Evolutionary conservation across 192 early-diverging fungal species (phyloP).

Genomic region (Rhizophagus sp.): DNA sequence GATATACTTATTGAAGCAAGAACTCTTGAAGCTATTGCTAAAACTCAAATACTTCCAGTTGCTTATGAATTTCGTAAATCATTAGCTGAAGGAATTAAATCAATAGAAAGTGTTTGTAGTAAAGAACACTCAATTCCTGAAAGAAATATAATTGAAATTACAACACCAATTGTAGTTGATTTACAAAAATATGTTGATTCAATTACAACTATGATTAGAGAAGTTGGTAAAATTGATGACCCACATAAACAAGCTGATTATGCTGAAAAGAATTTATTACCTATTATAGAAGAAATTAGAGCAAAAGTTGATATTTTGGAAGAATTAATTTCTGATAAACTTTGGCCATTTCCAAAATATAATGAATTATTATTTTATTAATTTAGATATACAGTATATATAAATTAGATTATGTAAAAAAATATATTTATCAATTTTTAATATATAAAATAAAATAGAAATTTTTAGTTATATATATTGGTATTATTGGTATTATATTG

Average conservation of each 20-base stretch:
- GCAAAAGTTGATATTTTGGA: slow-evolving; percentile 75
- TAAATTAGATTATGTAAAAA: too few species aligned
- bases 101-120: slow-evolving; percentile 42
- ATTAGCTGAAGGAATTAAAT: slow-evolving; percentile 76
- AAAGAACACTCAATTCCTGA: slow-evolving; percentile 66
- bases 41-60: slow-evolving; percentile 86
- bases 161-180: slow-evolving; percentile 60
- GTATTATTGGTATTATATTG: too few species aligned
- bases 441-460: too few species aligned
- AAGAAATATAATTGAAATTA: slow-evolving; percentile 61
- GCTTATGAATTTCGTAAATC: slow-evolving; percentile 87
- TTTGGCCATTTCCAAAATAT: slow-evolving; percentile 98
- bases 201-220: slow-evolving; percentile 57
- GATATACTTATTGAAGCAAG: slow-evolving; percentile 92
- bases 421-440: too few species aligned
- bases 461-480: too few species aligned
- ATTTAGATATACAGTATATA: too few species aligned
- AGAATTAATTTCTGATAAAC: slow-evolving; percentile 82
- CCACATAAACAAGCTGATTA: slow-evolving; percentile 63
- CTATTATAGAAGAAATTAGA: slow-evolving; percentile 74
- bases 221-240: slow-evolving; percentile 62
- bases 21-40: slow-evolving; percentile 81
- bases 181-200: slow-evolving; percentile 59
- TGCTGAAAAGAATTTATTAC: slow-evolving; percentile 62
- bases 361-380: slow-evolving; percentile 76